A percentile compares a stretch with the other conserved stretches of the same genome.
These are phyloP conservation scores for Mycena venus DNA, from an alignment of 768 basidiomycete species.

Conservation along the genomic window DNA sequence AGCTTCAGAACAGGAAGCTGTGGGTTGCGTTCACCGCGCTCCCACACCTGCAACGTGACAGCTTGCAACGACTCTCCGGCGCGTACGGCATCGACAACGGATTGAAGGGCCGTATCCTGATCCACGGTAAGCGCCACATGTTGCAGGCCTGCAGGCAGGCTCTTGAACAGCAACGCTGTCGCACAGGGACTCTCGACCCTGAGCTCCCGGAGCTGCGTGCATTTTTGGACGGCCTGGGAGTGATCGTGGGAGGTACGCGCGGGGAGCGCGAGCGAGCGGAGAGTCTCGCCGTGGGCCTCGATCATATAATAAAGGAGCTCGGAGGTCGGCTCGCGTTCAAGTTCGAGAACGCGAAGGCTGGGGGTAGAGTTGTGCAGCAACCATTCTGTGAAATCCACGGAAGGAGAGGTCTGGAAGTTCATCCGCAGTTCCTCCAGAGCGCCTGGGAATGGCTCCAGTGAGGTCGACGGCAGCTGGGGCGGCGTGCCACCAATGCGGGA, in stretches of 20 bases:
- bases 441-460: conserved; percentile 59
- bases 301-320: conserved; percentile 70
- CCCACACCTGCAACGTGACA: conserved; percentile 69
- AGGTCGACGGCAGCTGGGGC: conserved; percentile 61
- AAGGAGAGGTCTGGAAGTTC: conserved; percentile 75
- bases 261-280: conserved; percentile 72
- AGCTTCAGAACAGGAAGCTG: conserved; percentile 70
- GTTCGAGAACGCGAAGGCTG: conserved; percentile 66
- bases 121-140: conserved; percentile 75
- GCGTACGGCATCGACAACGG: conserved; percentile 69
- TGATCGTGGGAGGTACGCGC: conserved; percentile 64
- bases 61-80: conserved; percentile 56
- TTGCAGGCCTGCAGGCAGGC: conserved; percentile 62
- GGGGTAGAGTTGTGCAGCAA: conserved; percentile 70
- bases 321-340: conserved; percentile 71
- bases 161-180: conserved; percentile 60
- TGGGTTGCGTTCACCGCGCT: conserved; percentile 62
- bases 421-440: conserved; percentile 67
- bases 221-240: conserved; percentile 59
- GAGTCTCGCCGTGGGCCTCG: conserved; percentile 58
- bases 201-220: conserved; percentile 65
- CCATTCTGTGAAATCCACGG: conserved; percentile 76
- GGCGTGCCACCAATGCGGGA: conserved; percentile 72
- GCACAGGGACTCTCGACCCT: conserved; percentile 67
- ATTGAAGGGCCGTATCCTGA: conserved; percentile 64